Evolutionary conservation across 2,329 filamentous ascomycete genomes (phyloP).

Genomic region (Monosporascus sp.): DNA sequence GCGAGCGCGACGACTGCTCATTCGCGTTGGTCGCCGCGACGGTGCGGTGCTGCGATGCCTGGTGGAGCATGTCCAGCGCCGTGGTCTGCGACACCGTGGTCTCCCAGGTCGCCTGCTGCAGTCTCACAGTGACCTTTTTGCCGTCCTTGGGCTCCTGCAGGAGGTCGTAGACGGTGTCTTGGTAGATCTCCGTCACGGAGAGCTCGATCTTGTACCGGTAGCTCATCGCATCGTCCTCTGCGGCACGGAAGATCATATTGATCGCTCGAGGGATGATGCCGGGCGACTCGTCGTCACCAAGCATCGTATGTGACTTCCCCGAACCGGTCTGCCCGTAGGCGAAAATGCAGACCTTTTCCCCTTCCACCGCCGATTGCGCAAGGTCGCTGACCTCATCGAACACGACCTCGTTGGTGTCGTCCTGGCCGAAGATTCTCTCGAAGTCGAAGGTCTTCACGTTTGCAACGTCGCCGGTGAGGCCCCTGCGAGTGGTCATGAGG

Average conservation of each 20-base stretch:
- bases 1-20: slow-evolving; percentile 82
- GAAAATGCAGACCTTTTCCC: slow-evolving; percentile 96
- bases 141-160: slow-evolving; percentile 52
- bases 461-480: slow-evolving; percentile 64
- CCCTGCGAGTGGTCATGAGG: slow-evolving; percentile 71
- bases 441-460: slow-evolving; percentile 81
- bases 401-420: slow-evolving; percentile 70
- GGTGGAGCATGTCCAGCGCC: slow-evolving; percentile 69
- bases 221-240: slow-evolving; percentile 63
- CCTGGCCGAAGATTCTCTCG: slow-evolving; percentile 80
- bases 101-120: slow-evolving; percentile 45
- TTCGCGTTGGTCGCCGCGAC: slow-evolving; percentile 93
- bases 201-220: slow-evolving; percentile 73
- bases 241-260: slow-evolving; percentile 78
- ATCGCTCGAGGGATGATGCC: slow-evolving; percentile 92
- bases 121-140: slow-evolving; percentile 82
- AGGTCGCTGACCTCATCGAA: slow-evolving; percentile 93
- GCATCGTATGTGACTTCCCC: slow-evolving; percentile 95
- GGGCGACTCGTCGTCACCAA: slow-evolving; percentile 21
- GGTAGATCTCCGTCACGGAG: slow-evolving; percentile 95
- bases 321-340: slow-evolving; percentile 96
- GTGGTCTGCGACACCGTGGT: slow-evolving; percentile 67
- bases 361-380: slow-evolving; percentile 85
- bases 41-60: slow-evolving; percentile 74
- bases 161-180: slow-evolving; percentile 88